A percentile compares a stretch with the other conserved stretches of the same genome.
Conservation (phyloP, 2,329 filamentous ascomycete genomes). For the Stachybotrys elegans region DNA sequence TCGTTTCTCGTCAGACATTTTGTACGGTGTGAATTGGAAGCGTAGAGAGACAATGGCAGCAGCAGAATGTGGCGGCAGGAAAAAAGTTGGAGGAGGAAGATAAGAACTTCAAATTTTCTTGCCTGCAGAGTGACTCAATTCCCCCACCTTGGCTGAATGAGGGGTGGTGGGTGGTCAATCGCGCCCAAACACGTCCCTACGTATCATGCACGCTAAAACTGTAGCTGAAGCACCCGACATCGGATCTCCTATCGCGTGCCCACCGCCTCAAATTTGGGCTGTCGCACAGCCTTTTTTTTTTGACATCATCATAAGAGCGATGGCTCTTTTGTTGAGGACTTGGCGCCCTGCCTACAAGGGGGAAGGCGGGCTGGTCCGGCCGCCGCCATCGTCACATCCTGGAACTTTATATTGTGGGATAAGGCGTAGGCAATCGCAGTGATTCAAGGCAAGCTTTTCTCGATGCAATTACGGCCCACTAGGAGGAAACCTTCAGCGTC, state of each 20-base stretch:
- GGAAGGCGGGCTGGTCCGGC: neutral
- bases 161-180: slow-evolving; percentile 4
- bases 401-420: neutral
- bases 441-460: neutral
- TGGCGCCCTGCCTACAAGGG: neutral
- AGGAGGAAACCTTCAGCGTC: no score
- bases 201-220: slow-evolving; percentile 5
- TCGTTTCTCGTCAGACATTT: slow-evolving; percentile 6
- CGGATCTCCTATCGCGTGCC: slow-evolving; percentile 2
- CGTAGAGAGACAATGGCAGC: slow-evolving; percentile 4
- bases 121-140: slow-evolving; percentile 7
- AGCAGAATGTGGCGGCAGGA: neutral
- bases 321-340: neutral
- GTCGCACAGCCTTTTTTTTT: slow-evolving; percentile 1
- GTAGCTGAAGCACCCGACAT: slow-evolving; percentile 6
- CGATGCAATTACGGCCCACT: neutral
- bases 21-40: slow-evolving; percentile 6
- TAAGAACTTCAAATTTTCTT: slow-evolving; percentile 3
- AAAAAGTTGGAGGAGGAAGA: slow-evolving; percentile 4
- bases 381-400: neutral
- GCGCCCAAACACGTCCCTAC: no score
- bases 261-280: slow-evolving; percentile 2
- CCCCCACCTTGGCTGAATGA: slow-evolving; percentile 3
- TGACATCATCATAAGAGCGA: neutral
- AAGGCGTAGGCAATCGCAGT: neutral